Base-by-base conservation (phyloP, 306 rosid genomes). In the Amphicarpaea edgeworthii region DNA sequence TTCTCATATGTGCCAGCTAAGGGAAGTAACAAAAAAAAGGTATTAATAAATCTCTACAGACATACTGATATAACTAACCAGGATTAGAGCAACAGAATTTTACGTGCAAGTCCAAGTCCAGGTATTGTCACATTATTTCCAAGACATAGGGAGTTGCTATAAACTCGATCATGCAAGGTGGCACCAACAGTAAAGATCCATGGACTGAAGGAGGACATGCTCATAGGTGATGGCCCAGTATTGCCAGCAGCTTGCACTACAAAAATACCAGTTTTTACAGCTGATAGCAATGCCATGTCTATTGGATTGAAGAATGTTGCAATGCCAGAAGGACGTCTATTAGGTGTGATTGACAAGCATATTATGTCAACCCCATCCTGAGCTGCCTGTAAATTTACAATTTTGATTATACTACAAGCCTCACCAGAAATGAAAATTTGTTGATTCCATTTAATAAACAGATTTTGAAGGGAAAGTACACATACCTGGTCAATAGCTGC, bases 231-330 rank as follows among this genome's bases (percentile, higher is more conserved):
- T 8, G 99, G 98, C 70, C 99, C 99, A 26, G 98, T 96, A 79
- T 96, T 96, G 15, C 99, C 99, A 19, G 99, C 98, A 66, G 99
- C 99, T 90, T 96, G 99, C 85, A 92, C 99, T n/a, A 90, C 98
- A 70, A 96, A 96, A 54, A 92, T 89, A 69, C 98, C 98, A 72
- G 88, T 88, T 90, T 89, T 92, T 42, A 88, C 91, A 21, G 99
- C 98, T 70, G 99, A 89, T 43, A 96, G 85, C 77, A 93, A 82
- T 38, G 97, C 93, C 99, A 96, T 96, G 82, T 96, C 99, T 84
- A 96, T 88, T 42, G 99, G 99, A 85, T 96, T 96, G 70, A 96
- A 90, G 87, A 92, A 96, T 61, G 93, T 92, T 40, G 99, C 98
- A 50, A 90, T 46, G 34, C 96, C 97, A 3, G 98, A 85, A 79